These are phyloP conservation scores for Neurospora hispaniola DNA, from an alignment of 495 filamentous ascomycete genomes.

Conservation along the genomic window DNA sequence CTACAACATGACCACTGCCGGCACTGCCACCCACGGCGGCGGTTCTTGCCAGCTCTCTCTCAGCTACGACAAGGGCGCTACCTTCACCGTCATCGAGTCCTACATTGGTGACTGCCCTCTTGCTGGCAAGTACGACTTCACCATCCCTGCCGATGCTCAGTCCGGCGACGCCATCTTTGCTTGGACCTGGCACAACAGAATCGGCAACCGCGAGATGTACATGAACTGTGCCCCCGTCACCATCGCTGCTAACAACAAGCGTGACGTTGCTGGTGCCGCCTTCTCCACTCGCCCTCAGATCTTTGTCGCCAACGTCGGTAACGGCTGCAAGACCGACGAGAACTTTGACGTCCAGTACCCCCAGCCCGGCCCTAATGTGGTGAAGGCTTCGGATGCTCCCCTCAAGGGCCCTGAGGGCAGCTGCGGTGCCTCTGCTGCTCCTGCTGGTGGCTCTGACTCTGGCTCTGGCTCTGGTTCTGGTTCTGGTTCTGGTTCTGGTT, in stretches of 20 bases:
- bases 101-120: conserved; percentile 54
- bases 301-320: conserved; percentile 49
- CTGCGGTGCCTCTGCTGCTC: conserved; percentile 14
- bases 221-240: conserved; percentile 54
- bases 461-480: too few species aligned
- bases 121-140: conserved; percentile 45
- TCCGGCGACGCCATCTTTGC: conserved; percentile 50
- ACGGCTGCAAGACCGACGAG: conserved; percentile 43
- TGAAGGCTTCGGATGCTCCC: conserved; percentile 18
- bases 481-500: too few species aligned
- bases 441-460: neutral
- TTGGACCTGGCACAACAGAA: conserved; percentile 55
- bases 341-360: conserved; percentile 52
- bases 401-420: conserved; percentile 15
- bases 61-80: conserved; percentile 50
- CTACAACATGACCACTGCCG: conserved; percentile 48
- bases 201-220: conserved; percentile 61
- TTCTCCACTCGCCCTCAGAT: conserved; percentile 45
- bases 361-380: conserved; percentile 58
- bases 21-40: conserved; percentile 49
- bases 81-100: conserved; percentile 55
- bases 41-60: conserved; percentile 56
- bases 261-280: conserved; percentile 18
- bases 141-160: conserved; percentile 50
- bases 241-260: conserved; percentile 35